phyloP scores from a whole-genome alignment of 257 asterid genomes.

The Vinca minor region DNA sequence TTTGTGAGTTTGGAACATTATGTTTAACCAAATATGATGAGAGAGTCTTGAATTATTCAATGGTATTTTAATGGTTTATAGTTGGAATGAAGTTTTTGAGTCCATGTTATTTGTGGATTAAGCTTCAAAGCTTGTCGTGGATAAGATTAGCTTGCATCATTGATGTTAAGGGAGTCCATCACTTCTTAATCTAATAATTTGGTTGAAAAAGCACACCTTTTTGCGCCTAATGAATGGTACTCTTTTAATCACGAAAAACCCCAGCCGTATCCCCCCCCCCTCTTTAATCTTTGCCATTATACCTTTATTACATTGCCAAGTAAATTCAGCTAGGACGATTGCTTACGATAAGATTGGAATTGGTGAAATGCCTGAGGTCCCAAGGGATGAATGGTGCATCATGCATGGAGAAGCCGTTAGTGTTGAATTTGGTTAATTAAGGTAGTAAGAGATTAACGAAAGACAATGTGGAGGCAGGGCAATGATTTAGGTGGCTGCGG shows the following conservation, averaged over 20 bases:
- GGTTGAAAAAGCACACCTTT: no score
- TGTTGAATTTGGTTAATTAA: not conserved
- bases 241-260: not conserved
- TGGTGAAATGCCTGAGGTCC: no score
- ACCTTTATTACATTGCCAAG: no score
- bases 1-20: constrained; percentile 3
- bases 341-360: no score
- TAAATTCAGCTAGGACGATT: no score
- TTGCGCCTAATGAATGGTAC: not conserved
- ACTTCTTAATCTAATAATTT: no score
- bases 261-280: not conserved
- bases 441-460: not conserved
- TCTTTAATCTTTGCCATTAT: not conserved
- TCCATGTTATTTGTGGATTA: not conserved
- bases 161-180: no score
- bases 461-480: not conserved
- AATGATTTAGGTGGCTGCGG: not conserved
- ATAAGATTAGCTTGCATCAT: no score
- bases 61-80: not conserved
- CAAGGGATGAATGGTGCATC: no score
- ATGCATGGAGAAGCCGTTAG: not conserved
- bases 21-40: constrained; percentile 17
- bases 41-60: not conserved
- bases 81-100: not conserved
- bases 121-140: not conserved